A percentile compares a stretch with the other conserved stretches of the same genome.
phyloP scores from a whole-genome alignment of 345 rosid species.

The Gynandropsis gynandra region DNA sequence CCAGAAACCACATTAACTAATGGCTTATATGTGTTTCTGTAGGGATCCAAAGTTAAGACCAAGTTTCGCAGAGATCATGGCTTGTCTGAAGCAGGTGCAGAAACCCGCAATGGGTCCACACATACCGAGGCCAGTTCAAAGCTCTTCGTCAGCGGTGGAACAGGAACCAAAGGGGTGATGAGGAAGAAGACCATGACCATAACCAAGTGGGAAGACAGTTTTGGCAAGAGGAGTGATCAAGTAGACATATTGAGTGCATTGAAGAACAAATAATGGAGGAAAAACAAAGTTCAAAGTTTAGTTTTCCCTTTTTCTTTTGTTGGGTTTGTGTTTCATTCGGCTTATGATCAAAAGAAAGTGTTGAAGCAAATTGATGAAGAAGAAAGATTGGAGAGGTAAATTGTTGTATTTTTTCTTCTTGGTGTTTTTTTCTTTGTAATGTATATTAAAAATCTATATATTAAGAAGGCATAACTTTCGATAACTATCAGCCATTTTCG shows the following conservation, averaged over 20 bases:
- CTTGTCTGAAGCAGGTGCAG: conserved; percentile 75
- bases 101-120: conserved; percentile 49
- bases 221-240: not conserved
- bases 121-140: conserved; percentile 35
- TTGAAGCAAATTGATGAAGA: conserved; percentile 3
- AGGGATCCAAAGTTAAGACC: conserved; percentile 91
- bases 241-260: conserved; percentile 3
- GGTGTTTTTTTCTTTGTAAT: too few species aligned
- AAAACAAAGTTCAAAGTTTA: conserved; percentile 7
- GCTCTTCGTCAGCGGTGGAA: conserved; percentile 14
- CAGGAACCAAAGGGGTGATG: conserved; percentile 20
- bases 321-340: conserved; percentile 10
- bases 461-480: too few species aligned
- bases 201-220: conserved; percentile 14
- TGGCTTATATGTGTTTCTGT: conserved; percentile 7
- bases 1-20: too few species aligned
- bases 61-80: conserved; percentile 86
- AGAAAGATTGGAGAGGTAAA: not conserved
- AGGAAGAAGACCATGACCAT: conserved; percentile 2
- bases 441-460: too few species aligned
- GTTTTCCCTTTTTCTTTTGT: not conserved
- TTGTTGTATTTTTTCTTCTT: too few species aligned
- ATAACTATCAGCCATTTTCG: too few species aligned
- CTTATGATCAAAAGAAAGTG: conserved; percentile 4
- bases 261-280: not conserved